Base-by-base conservation (phyloP, 2,329 filamentous ascomycete species). In the Cladosporium phlei region DNA sequence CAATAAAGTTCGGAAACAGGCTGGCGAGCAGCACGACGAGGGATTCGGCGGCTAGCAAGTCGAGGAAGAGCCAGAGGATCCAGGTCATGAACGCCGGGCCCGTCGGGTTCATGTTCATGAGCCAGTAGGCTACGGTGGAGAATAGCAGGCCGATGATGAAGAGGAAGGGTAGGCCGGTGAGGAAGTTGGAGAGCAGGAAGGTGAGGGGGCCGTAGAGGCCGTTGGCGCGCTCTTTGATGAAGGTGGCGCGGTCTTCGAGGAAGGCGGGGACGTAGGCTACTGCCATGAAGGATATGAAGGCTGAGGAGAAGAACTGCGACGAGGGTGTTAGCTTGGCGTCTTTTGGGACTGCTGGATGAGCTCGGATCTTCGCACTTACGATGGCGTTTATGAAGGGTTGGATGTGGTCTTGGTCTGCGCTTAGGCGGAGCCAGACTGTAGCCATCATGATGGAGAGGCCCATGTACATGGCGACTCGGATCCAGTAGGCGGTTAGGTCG, bases 21-120 rank as follows among this genome's bases (percentile, higher is more conserved):
- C 77, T 79, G 0, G 82, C 79, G 9, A 91, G 70, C 8, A 94
- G 71, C 1, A 94, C 85, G 14, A 93, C 86, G 0, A 93, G 77
- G 1, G 83, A 84, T 66, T 93, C 88, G 11, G 86, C 88, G 0
- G 88, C 87, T 2, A 93, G 66, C 0, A 94, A 77, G 59, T 94
- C 87, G 14, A 93, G 76, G 70, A 91, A 93, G 2, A 93, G 74
- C 86, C 86, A 94, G 69, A 91, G 76, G 2, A 89, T 75, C 79
- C 81, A 93, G 14, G 72, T 82, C 66, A 86, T 85, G 69, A 94
- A 94, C 1, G 81, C 81, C 0, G 64, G 50, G 0, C 74, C 82
- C 0, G 72, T 77, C 1, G 83, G 78, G 2, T 76, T 77, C 66
- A 93, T 88, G 65, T 86, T 85, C 39, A 78, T 79, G 1, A 94